phyloP scores from a whole-genome alignment of 1,284 basidiomycete species.

The Pholiota adiposa region DNA sequence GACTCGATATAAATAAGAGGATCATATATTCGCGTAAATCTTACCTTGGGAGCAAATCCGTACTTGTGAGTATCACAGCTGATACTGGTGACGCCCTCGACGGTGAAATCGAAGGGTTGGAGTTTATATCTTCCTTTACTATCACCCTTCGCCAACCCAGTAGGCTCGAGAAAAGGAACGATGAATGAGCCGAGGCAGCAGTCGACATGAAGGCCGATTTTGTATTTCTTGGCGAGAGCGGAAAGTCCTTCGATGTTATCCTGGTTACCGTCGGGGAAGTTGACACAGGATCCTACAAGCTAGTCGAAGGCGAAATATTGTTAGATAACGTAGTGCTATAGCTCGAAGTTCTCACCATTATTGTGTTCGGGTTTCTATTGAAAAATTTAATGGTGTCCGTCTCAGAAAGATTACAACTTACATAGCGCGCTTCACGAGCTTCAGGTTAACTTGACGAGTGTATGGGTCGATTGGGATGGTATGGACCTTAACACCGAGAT shows the following conservation, averaged over 20 bases:
- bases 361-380: slow-evolving; percentile 78
- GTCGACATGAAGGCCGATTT: slow-evolving; percentile 91
- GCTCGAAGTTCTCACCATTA: slow-evolving; percentile 54
- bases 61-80: slow-evolving; percentile 95
- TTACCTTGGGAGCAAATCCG: slow-evolving; percentile 83
- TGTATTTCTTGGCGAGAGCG: slow-evolving; percentile 74
- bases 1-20: neutral
- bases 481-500: slow-evolving; percentile 93
- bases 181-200: slow-evolving; percentile 94
- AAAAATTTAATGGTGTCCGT: neutral
- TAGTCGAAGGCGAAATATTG: slow-evolving; percentile 33
- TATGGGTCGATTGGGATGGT: slow-evolving; percentile 83
- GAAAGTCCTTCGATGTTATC: slow-evolving; percentile 89
- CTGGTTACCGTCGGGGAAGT: slow-evolving; percentile 90
- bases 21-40: neutral
- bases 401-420: slow-evolving; percentile 42
- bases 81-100: slow-evolving; percentile 87
- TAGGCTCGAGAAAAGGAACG: slow-evolving; percentile 82
- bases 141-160: slow-evolving; percentile 55
- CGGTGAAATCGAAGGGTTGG: slow-evolving; percentile 84
- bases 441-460: slow-evolving; percentile 84
- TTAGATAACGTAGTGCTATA: slow-evolving; percentile 3
- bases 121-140: slow-evolving; percentile 54
- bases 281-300: slow-evolving; percentile 90
- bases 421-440: slow-evolving; percentile 84